Base-by-base conservation (phyloP, 805 yeast genomes). In the Candida maltosa region DNA sequence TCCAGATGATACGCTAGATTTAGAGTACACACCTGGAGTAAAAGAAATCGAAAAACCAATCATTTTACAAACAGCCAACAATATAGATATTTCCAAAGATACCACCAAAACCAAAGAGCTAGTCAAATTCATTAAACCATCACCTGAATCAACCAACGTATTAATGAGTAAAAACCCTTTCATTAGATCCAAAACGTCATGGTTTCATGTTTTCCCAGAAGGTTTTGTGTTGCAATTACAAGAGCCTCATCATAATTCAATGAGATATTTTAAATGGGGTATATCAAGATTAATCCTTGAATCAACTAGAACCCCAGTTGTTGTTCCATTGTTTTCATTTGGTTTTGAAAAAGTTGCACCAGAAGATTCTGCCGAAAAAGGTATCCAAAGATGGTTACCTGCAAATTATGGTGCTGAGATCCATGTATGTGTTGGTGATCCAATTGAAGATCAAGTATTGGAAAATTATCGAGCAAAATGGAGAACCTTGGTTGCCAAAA, bases 211-310 rank as follows among this genome's bases (percentile, higher is more conserved):
- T 4, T 91, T 87, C 58, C 98, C 98, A 0, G 98, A 91, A 57
- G 96, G 95, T 0, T 87, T 82, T 55, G 97, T 91, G 4, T 74
- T 91, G 35, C 98, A 93, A 56, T 56, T 86, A 32, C 73, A 80
- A 41, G 80, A 82, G 23, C 96, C 96, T 0, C 79, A 77, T 53
- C 69, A 74, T 32, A 84, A 87, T 46, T 87, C 97, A 3, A 86
- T 93, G 93, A 69, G 96, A 43, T 91, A 86, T 59, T 91, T 93
- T 69, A 83, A 86, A 53, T 91, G 97, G 97, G 98, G 98, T 0
- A 80, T 88, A 1, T 76, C 95, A 2, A 70, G 98, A 46, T 54
- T 89, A 46, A 70, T 93, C 4, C 60, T 93, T 37, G 98, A 91
- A 56, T 69, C 94, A 7, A 80, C 91, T 0, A 73, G 75, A 40